These are phyloP conservation scores for Ophiocordyceps sinensis DNA, from an alignment of 2,329 filamentous ascomycete genomes.

Conservation along the genomic window DNA sequence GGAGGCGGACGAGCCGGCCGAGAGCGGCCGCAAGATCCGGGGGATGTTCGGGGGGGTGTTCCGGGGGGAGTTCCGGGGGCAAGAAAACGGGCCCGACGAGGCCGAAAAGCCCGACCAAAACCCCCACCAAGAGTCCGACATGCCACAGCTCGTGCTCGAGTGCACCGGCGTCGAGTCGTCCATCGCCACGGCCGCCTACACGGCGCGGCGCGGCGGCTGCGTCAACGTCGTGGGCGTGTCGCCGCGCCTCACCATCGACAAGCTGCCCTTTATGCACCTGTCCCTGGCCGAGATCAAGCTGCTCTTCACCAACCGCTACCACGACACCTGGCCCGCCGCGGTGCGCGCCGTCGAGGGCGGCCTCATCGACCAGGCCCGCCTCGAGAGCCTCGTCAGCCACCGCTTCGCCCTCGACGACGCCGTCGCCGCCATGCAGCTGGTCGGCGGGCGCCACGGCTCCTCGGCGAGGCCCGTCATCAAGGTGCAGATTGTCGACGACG, in stretches of 20 bases:
- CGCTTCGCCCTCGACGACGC: conserved; percentile 47
- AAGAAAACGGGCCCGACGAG: no score
- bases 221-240: conserved; percentile 54
- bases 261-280: conserved; percentile 52
- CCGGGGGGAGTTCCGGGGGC: no score
- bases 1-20: conserved; percentile 25
- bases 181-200: conserved; percentile 42
- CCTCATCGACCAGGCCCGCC: conserved; percentile 43
- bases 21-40: conserved; percentile 37
- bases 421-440: conserved; percentile 26
- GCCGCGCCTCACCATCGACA: conserved; percentile 41
- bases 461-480: conserved; percentile 7
- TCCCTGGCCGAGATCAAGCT: conserved; percentile 51
- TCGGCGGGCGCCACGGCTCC: conserved; percentile 2
- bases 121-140: conserved; percentile 37
- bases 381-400: conserved; percentile 35
- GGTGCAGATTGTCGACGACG: conserved; percentile 10
- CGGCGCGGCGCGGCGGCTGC: conserved; percentile 40
- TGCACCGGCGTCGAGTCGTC: conserved; percentile 54
- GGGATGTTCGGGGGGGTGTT: conserved; percentile 35
- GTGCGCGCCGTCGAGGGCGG: conserved; percentile 45
- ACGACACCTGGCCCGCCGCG: conserved; percentile 54
- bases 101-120: no score
- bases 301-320: conserved; percentile 57
- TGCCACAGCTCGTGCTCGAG: conserved; percentile 45